Evolutionary conservation across 352 stramenopile species (phyloP).

Genomic region (Sclerospora graminicola): DNA sequence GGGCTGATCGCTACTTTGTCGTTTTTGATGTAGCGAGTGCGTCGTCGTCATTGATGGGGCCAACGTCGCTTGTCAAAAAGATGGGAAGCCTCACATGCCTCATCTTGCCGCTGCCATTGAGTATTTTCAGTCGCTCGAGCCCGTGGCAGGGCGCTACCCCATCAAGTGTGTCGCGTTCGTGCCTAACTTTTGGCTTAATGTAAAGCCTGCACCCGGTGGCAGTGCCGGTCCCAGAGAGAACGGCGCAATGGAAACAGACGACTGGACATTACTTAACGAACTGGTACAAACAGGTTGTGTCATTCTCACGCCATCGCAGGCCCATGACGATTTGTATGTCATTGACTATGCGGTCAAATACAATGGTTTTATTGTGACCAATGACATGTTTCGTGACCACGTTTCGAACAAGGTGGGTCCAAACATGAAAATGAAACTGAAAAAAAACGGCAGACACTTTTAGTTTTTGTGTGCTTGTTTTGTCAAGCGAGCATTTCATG

Average conservation of each 20-base stretch:
- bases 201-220: slow-evolving; percentile 24
- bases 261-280: slow-evolving; percentile 32
- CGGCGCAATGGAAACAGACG: slow-evolving; percentile 32
- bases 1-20: neutral
- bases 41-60: slow-evolving; percentile 66
- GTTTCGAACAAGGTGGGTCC: slow-evolving; percentile 49
- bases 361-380: slow-evolving; percentile 84
- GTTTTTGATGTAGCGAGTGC: slow-evolving; percentile 17
- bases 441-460: too few relatives aligned
- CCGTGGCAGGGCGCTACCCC: slow-evolving; percentile 10
- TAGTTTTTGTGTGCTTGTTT: neutral
- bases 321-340: slow-evolving; percentile 87
- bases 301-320: slow-evolving; percentile 72
- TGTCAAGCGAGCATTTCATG: slow-evolving; percentile 59
- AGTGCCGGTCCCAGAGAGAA: slow-evolving; percentile 20
- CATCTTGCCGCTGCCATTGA: slow-evolving; percentile 56
- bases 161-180: slow-evolving; percentile 70
- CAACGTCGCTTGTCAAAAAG: slow-evolving; percentile 64
- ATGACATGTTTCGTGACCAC: slow-evolving; percentile 90
- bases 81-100: slow-evolving; percentile 34
- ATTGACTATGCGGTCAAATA: slow-evolving; percentile 87
- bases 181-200: slow-evolving; percentile 75
- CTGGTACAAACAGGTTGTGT: slow-evolving; percentile 59
- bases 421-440: too few relatives aligned
- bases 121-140: slow-evolving; percentile 41